Evolutionary conservation across 306 rosid genomes (phyloP).

Genomic region (Begonia masoniana): DNA sequence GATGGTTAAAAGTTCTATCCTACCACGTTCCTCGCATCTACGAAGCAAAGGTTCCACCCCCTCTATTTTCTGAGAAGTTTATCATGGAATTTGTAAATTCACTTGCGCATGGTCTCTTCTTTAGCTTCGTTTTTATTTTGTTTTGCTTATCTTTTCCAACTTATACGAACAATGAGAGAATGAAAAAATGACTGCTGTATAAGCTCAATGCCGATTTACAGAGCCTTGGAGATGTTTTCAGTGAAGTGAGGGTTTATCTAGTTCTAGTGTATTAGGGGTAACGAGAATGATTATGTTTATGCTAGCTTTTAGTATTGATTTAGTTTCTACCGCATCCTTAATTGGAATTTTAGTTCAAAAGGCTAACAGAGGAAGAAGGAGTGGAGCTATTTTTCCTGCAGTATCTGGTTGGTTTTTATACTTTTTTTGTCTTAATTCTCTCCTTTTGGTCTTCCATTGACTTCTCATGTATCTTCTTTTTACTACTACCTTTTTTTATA

Average conservation of each 20-base stretch:
- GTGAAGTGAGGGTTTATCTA: background rate
- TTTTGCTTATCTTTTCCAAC: background rate
- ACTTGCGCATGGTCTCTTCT: no score
- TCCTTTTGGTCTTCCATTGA: no score
- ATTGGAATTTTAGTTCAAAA: slow-evolving; percentile 50
- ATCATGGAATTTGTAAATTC: background rate
- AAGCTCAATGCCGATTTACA: no score
- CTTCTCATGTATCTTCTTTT: slow-evolving; percentile 2
- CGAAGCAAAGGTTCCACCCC: slow-evolving; percentile 66
- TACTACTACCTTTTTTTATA: no score
- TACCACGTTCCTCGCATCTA: slow-evolving; percentile 88
- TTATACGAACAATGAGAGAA: background rate
- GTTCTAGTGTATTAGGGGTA: background rate
- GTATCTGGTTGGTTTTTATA: slow-evolving; percentile 66
- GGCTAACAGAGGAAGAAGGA: slow-evolving; percentile 62
- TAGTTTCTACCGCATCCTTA: background rate
- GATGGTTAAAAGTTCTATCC: slow-evolving; percentile 83
- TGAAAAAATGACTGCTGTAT: background rate
- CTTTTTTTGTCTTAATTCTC: slow-evolving; percentile 2
- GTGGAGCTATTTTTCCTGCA: slow-evolving; percentile 94
- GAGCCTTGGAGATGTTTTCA: background rate
- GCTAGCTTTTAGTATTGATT: no score
- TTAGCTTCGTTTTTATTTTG: no score
- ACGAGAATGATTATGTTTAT: no score
- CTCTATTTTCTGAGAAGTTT: background rate